These are phyloP conservation scores for Silene conica DNA, from an alignment of 148 eudicot genomes.

Conservation along the genomic window DNA sequence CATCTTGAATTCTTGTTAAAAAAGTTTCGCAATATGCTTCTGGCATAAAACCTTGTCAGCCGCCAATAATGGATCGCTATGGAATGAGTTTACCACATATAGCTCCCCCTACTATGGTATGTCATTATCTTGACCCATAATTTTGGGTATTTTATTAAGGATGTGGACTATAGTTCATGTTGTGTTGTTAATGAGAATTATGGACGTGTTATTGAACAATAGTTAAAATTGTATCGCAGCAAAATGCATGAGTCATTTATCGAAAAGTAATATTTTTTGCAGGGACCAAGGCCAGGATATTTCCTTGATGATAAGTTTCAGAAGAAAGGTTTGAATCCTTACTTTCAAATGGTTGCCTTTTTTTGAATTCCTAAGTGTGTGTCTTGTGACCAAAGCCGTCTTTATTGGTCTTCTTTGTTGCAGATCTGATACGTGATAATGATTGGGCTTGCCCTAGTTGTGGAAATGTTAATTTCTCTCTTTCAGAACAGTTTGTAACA, in stretches of 20 bases:
- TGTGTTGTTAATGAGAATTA: background rate
- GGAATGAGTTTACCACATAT: constrained; percentile 65
- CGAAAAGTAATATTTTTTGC: constrained; percentile 9
- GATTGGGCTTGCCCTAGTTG: constrained; percentile 97
- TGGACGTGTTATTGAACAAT: background rate
- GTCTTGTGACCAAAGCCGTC: background rate
- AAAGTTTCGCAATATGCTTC: too few relatives aligned
- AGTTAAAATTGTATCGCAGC: background rate
- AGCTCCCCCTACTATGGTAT: constrained; percentile 70
- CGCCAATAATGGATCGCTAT: constrained; percentile 78
- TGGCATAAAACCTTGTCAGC: too few relatives aligned
- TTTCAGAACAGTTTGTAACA: constrained; percentile 86
- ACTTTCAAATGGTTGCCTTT: constrained; percentile 1
- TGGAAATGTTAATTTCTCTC: constrained; percentile 96
- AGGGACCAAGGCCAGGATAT: constrained; percentile 82
- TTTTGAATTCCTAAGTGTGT: background rate
- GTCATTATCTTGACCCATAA: constrained; percentile 7
- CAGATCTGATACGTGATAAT: constrained; percentile 77
- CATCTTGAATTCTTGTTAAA: too few relatives aligned
- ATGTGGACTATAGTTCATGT: background rate
- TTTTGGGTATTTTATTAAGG: background rate
- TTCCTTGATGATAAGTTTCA: constrained; percentile 59
- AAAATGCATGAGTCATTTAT: background rate
- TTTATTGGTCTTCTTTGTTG: constrained; percentile 9
- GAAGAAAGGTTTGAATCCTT: constrained; percentile 45